phyloP scores from a whole-genome alignment of 331 rosid genomes.

The Saraca asoca region DNA sequence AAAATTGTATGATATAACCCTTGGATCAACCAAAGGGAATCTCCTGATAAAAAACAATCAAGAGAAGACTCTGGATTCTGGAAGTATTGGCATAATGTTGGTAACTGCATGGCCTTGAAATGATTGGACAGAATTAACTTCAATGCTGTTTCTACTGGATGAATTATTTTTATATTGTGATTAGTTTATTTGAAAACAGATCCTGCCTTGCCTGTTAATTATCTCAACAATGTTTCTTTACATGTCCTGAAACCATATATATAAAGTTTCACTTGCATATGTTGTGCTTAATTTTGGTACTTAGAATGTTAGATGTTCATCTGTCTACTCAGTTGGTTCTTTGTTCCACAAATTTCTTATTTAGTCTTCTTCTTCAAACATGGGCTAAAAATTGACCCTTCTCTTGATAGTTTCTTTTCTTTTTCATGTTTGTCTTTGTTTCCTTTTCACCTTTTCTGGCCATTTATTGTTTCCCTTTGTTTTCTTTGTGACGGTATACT shows the following conservation, averaged over 20 bases:
- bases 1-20: neutral
- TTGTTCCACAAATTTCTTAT: neutral
- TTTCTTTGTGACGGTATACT: slow-evolving; percentile 3
- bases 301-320: slow-evolving; percentile 9
- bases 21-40: neutral
- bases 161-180: neutral
- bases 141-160: neutral
- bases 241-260: neutral
- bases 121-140: neutral
- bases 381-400: no score
- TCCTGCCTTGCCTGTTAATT: neutral
- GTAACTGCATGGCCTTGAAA: neutral
- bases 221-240: neutral
- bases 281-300: slow-evolving; percentile 1
- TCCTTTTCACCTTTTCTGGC: neutral
- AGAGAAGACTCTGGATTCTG: neutral
- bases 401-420: neutral
- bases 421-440: neutral
- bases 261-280: slow-evolving; percentile 9
- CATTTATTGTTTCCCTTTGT: neutral
- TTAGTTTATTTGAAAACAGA: neutral
- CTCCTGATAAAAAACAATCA: neutral
- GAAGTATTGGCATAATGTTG: neutral
- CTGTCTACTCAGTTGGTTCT: slow-evolving; percentile 18
- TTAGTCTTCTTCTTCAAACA: no score